Conservation (phyloP, 768 basidiomycete genomes). For the Saitozyma sp. region DNA sequence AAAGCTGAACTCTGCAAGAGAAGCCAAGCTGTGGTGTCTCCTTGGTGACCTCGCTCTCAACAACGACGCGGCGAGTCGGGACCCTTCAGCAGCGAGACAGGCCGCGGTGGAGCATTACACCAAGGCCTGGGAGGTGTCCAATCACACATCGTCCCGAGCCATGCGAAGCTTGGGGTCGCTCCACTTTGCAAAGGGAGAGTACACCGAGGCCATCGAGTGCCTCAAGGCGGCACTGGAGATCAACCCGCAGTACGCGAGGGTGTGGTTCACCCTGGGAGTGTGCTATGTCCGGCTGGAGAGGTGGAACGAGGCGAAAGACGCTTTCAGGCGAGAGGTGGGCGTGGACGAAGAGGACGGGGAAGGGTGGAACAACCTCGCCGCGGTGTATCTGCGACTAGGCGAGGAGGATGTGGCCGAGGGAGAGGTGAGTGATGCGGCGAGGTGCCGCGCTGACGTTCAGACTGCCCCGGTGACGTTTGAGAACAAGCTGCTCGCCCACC, state of each 20-base stretch:
- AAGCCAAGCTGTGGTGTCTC: conserved; percentile 92
- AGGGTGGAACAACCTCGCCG: conserved; percentile 97
- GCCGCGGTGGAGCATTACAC: conserved; percentile 72
- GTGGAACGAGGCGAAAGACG: conserved; percentile 79
- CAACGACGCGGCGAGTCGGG: conserved; percentile 18
- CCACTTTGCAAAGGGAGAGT: conserved; percentile 70
- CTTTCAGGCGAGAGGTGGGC: conserved; percentile 79
- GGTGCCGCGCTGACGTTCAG: conserved; percentile 5
- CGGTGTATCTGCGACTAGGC: conserved; percentile 83
- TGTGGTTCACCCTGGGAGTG: conserved; percentile 98
- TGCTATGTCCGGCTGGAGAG: conserved; percentile 76
- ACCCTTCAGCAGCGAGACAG: conserved; percentile 59
- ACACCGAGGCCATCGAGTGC: conserved; percentile 63
- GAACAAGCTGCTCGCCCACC: conserved; percentile 83
- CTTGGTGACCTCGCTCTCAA: conserved; percentile 72
- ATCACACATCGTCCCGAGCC: conserved; percentile 77
- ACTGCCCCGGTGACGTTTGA: conserved; percentile 48
- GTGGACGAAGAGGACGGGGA: conserved; percentile 96
- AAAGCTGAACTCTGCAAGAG: conserved; percentile 65
- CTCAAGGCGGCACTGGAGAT: conserved; percentile 76
- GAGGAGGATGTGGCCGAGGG: conserved; percentile 39
- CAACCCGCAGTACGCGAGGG: conserved; percentile 79
- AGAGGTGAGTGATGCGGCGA: conserved; percentile 22
- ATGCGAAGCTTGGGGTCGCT: conserved; percentile 88
- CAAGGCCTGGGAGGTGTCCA: conserved; percentile 79